Evolutionary conservation across 108 stramenopile species (phyloP).

Genomic region (Mediolabrus comicus): DNA sequence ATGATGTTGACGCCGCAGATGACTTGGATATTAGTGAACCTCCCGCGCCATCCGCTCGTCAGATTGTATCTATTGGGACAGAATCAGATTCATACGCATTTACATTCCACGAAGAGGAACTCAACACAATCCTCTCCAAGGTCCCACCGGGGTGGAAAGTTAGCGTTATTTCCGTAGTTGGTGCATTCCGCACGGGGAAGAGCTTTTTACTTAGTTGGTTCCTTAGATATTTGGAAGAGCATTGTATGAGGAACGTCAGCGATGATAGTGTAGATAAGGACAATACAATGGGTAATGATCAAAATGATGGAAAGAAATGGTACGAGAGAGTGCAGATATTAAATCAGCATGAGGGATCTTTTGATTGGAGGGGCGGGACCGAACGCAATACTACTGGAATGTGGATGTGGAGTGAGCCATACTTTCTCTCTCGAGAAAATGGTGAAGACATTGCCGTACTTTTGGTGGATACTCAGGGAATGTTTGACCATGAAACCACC

Average conservation of each 20-base stretch:
- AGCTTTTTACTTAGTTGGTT: conserved; percentile 94
- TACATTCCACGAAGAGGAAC: conserved; percentile 78
- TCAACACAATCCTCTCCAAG: conserved; percentile 73
- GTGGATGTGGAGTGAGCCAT: conserved; percentile 99
- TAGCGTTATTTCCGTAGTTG: conserved; percentile 93
- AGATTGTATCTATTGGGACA: conserved; percentile 88
- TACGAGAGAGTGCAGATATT: conserved; percentile 56
- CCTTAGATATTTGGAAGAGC: conserved; percentile 78
- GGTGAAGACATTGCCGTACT: conserved; percentile 85
- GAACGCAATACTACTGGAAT: conserved; percentile 98
- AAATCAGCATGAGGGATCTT: conserved; percentile 68
- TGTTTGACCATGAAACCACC: conserved; percentile 99
- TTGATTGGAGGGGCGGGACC: conserved; percentile 94
- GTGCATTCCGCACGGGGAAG: conserved; percentile 98
- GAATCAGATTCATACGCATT: conserved; percentile 80
- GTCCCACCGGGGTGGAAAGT: conserved; percentile 88
- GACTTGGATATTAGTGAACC: conserved; percentile 5
- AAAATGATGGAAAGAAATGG: conserved; percentile 53
- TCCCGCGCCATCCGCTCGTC: conserved; percentile 45
- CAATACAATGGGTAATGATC: neutral
- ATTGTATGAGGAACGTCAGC: conserved; percentile 23
- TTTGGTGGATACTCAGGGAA: conserved; percentile 98
- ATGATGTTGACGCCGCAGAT: conserved; percentile 12
- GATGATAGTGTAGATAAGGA: neutral
- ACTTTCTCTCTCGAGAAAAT: conserved; percentile 61